Percentiles rank a stretch among this genome's conserved stretches.
phyloP scores from a whole-genome alignment of 164 flowering plant genomes.

The Nymphaea thermarum region DNA sequence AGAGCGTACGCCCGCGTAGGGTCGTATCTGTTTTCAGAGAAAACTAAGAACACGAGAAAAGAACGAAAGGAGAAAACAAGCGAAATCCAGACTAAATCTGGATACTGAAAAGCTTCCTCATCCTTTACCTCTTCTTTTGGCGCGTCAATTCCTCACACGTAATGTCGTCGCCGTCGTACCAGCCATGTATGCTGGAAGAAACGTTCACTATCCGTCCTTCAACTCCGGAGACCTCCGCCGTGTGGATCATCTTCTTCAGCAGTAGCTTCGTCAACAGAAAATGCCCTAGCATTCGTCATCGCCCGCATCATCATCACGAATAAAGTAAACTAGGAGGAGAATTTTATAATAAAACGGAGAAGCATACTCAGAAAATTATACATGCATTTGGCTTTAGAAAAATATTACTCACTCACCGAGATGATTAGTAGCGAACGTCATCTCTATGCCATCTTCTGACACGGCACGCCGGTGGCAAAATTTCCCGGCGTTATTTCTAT shows the following conservation, averaged over 20 bases:
- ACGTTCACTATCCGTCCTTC: constrained; percentile 96
- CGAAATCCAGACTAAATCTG: too few relatives aligned
- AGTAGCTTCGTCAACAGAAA: constrained; percentile 75
- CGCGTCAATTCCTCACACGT: constrained; percentile 45
- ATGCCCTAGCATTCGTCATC: constrained; percentile 43
- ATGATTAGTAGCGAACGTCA: constrained; percentile 95
- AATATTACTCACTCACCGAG: constrained; percentile 27
- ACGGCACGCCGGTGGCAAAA: constrained; percentile 58
- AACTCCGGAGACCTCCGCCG: constrained; percentile 47
- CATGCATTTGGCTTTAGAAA: background rate
- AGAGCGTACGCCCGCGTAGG: constrained; percentile 90
- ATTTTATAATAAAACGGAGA: too few relatives aligned
- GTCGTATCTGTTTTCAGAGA: constrained; percentile 42
- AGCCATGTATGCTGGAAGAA: constrained; percentile 61
- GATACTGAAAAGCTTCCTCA: background rate
- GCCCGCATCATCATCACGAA: background rate
- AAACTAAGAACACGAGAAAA: background rate
- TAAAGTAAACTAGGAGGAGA: background rate
- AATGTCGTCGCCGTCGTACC: constrained; percentile 79
- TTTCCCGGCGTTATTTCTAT: constrained; percentile 91
- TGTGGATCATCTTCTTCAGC: constrained; percentile 60
- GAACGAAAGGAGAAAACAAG: background rate
- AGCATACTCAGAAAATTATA: too few relatives aligned
- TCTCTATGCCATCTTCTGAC: constrained; percentile 91
- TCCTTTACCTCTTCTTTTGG: constrained; percentile 35